A percentile compares a stretch with the other conserved stretches of the same genome.
These are phyloP conservation scores for Lachancea meyersii DNA, from an alignment of 805 yeast genomes.

Conservation along the genomic window DNA sequence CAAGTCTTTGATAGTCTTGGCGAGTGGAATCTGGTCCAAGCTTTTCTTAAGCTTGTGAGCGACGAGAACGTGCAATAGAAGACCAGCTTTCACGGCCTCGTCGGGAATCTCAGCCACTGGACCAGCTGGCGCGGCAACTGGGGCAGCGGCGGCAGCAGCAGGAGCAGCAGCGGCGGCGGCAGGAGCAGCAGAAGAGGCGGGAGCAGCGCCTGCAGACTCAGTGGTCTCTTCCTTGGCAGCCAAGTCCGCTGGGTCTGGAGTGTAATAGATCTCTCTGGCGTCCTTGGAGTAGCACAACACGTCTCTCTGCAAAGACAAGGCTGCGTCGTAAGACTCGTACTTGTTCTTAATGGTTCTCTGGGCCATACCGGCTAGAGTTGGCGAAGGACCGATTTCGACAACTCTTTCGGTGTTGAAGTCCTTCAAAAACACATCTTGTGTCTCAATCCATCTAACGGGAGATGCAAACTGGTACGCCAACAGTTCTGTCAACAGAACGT, in stretches of 20 bases:
- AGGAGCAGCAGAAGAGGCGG: slow-evolving; percentile 43
- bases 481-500: slow-evolving; percentile 86
- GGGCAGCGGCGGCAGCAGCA: slow-evolving; percentile 53
- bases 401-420: slow-evolving; percentile 94
- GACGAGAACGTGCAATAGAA: slow-evolving; percentile 80
- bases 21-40: slow-evolving; percentile 74
- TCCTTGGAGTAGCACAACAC: slow-evolving; percentile 94
- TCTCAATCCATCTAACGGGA: slow-evolving; percentile 99
- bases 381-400: slow-evolving; percentile 98
- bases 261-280: slow-evolving; percentile 92
- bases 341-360: slow-evolving; percentile 87
- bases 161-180: slow-evolving; percentile 50
- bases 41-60: slow-evolving; percentile 95
- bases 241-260: slow-evolving; percentile 60
- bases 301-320: slow-evolving; percentile 78
- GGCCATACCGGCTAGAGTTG: slow-evolving; percentile 98
- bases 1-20: slow-evolving; percentile 92
- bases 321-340: slow-evolving; percentile 97
- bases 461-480: slow-evolving; percentile 98
- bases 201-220: slow-evolving; percentile 36
- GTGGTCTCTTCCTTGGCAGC: slow-evolving; percentile 29
- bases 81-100: slow-evolving; percentile 79
- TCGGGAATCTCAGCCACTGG: slow-evolving; percentile 84
- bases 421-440: slow-evolving; percentile 94
- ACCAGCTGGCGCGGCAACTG: slow-evolving; percentile 58